A percentile compares a stretch with the other conserved stretches of the same genome.
Conservation (phyloP, 768 basidiomycete genomes). For the Boletus fagicola region DNA sequence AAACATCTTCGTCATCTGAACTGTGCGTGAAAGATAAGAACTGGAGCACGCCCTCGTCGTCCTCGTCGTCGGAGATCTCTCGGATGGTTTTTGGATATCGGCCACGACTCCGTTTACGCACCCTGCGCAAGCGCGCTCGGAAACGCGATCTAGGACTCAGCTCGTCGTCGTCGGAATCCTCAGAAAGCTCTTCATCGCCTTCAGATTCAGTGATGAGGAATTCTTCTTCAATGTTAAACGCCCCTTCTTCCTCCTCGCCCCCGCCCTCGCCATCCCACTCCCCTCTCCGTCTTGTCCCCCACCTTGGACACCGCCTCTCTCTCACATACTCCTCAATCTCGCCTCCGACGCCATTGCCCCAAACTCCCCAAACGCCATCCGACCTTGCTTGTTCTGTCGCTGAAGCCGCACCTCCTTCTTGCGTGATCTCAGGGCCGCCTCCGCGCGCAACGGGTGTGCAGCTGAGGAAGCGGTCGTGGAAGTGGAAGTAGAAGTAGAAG, state of each 20-base stretch:
- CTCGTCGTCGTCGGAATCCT: slow-evolving; percentile 32
- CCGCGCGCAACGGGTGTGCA: too few species aligned
- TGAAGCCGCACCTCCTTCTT: too few species aligned
- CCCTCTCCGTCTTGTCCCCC: too few species aligned
- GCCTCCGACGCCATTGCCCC: too few species aligned
- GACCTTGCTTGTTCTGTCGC: too few species aligned
- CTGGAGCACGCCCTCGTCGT: slow-evolving; percentile 21
- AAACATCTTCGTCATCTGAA: slow-evolving; percentile 57
- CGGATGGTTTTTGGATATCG: slow-evolving; percentile 13
- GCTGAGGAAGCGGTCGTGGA: too few species aligned
- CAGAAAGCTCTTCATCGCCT: slow-evolving; percentile 23
- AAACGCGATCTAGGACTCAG: slow-evolving; percentile 36
- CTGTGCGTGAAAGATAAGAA: slow-evolving; percentile 37
- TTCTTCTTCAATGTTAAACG: slow-evolving; percentile 46
- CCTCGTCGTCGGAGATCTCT: slow-evolving; percentile 25
- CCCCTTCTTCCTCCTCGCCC: slow-evolving; percentile 37
- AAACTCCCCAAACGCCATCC: too few species aligned
- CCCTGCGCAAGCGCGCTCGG: slow-evolving; percentile 33
- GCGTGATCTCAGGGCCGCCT: too few species aligned
- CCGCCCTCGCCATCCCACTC: too few species aligned
- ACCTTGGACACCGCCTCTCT: too few species aligned
- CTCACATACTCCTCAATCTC: too few species aligned
- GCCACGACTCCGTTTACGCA: slow-evolving; percentile 28
- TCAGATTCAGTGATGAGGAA: slow-evolving; percentile 39
- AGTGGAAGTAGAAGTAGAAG: too few species aligned